Evolutionary conservation across 1,139 yeast genomes (phyloP), one percentile per base, ranked within the genome.

Genomic region (Pichiaceae sp.): DNA sequence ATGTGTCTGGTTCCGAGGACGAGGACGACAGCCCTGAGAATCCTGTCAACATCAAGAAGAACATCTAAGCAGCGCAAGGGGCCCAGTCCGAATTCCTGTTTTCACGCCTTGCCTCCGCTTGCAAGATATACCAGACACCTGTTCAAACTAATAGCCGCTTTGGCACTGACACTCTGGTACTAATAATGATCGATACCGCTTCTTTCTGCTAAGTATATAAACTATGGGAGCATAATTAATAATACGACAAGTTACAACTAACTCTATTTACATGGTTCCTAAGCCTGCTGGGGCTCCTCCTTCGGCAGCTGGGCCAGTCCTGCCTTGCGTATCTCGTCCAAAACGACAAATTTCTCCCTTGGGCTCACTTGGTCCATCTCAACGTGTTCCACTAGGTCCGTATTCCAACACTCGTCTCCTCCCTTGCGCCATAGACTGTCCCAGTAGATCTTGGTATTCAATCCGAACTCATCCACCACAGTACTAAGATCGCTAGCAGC

Each of bases 341-440:
- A 63, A 45, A 79, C 62, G 4, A 77, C 77, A 40, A 70, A 67
- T 55, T 78, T 80, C 47, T 79, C 80, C 50, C 79, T 74, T 17
- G 86, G 78, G 49, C 72, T 74, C 51, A 68, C 72, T 30, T 47
- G 48, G 7, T 85, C 86, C 48, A 83, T 60, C 36, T 62, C 61
- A 9, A 66, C 68, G 55, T 83, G 94, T 44, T 68, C 60, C 17
- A 78, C 81, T 44, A 72, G 57, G 29, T 68, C 70, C 2, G 44
- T 37, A 44, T 72, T 60, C 95, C 95, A 84, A 50, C 75, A 65
- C 45, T 66, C 59, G 39, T 70, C 77, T 34, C 76, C 86, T 33
- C 96, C 96, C 62, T 75, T 75, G 59, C 95, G 72, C 95, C 95
- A 85, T 40, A 75, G 66, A 49, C 76, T 76, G 50, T 85, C 96